Conservation (phyloP, 805 yeast genomes). For the Saturnispora galanensis region DNA sequence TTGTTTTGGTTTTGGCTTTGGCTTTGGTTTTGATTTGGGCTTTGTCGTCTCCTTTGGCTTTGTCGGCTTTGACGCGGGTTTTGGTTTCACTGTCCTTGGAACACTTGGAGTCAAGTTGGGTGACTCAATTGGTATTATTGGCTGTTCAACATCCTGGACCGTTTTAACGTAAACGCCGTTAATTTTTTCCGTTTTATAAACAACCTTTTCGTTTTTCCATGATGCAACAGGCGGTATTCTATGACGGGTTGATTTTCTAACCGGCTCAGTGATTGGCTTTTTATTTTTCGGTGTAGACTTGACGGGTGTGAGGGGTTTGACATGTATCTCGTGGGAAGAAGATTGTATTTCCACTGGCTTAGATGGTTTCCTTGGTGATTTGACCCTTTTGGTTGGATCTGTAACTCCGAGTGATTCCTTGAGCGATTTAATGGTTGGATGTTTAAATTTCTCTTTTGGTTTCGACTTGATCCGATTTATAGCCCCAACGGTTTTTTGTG, state of each 20-base stretch:
- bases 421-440: too few relatives aligned
- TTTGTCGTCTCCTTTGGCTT: not conserved
- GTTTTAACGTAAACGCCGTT: conserved; percentile 45
- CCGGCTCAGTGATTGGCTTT: conserved; percentile 22
- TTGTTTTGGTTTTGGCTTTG: not conserved
- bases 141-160: conserved; percentile 47
- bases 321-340: not conserved
- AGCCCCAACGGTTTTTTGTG: too few relatives aligned
- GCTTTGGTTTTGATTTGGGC: not conserved
- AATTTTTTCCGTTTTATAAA: conserved; percentile 39
- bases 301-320: not conserved
- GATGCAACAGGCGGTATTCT: conserved; percentile 64
- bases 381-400: not conserved
- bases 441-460: too few relatives aligned
- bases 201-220: conserved; percentile 75
- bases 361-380: not conserved
- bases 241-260: conserved; percentile 57
- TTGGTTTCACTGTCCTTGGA: not conserved
- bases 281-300: not conserved
- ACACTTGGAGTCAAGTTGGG: too few relatives aligned
- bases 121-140: conserved; percentile 14
- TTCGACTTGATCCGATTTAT: too few relatives aligned
- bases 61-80: not conserved
- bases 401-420: not conserved
- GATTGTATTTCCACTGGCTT: too few relatives aligned